These are phyloP conservation scores for Kokia cookei DNA, from an alignment of 441 rosid genomes.

Conservation along the genomic window DNA sequence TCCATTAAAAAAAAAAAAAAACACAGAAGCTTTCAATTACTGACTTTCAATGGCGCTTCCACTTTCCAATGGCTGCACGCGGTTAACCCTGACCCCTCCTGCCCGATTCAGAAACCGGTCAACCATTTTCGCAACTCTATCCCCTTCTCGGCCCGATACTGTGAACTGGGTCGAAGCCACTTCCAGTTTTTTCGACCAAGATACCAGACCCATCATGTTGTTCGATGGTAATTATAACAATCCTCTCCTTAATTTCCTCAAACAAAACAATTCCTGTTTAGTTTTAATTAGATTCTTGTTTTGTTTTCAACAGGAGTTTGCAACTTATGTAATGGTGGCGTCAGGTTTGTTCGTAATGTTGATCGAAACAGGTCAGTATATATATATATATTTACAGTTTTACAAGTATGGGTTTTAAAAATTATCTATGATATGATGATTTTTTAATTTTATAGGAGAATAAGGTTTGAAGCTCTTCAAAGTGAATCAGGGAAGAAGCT, in stretches of 20 bases:
- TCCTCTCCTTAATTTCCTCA: background rate
- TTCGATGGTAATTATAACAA: constrained; percentile 60
- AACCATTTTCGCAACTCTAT: constrained; percentile 32
- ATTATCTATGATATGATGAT: background rate
- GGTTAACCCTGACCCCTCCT: constrained; percentile 13
- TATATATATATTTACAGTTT: background rate
- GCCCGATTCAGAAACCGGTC: constrained; percentile 18
- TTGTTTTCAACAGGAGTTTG: constrained; percentile 53
- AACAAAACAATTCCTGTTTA: background rate
- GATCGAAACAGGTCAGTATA: constrained; percentile 57
- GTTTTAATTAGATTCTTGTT: background rate
- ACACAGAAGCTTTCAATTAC: background rate
- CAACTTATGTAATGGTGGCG: constrained; percentile 92
- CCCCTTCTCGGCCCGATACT: constrained; percentile 25
- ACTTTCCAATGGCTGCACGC: background rate
- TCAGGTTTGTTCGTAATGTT: constrained; percentile 67
- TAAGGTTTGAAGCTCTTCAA: constrained; percentile 87
- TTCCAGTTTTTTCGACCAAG: constrained; percentile 61
- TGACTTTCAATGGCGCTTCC: background rate
- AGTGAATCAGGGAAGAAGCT: constrained; percentile 79
- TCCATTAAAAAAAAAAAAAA: background rate
- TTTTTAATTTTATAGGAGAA: constrained; percentile 37
- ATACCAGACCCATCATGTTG: constrained; percentile 81
- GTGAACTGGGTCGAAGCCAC: constrained; percentile 54
- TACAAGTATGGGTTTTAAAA: too few relatives aligned